A percentile compares a stretch with the other conserved stretches of the same genome.
Evolutionary conservation across 805 yeast genomes (phyloP).

Genomic region (Candida multigemmis): DNA sequence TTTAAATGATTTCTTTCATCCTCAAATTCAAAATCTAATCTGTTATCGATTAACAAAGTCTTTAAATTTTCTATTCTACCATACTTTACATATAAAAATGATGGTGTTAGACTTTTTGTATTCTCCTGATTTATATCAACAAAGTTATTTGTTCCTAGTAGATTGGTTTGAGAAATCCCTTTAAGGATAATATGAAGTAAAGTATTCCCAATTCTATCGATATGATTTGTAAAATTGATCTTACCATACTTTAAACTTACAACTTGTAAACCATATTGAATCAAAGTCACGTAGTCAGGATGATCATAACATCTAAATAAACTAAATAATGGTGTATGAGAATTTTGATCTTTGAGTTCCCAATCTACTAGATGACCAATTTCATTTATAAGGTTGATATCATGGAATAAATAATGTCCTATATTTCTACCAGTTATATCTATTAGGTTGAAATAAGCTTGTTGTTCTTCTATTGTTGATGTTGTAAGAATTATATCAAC

Average conservation of each 20-base stretch:
- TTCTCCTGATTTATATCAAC: constrained; percentile 52
- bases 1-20: constrained; percentile 24
- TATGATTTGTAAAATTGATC: constrained; percentile 51
- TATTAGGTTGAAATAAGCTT: constrained; percentile 35
- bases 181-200: constrained; percentile 62
- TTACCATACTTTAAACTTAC: constrained; percentile 31
- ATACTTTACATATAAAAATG: constrained; percentile 63
- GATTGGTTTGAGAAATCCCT: constrained; percentile 25
- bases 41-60: constrained; percentile 37
- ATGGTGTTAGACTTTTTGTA: constrained; percentile 51
- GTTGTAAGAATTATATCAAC: constrained; percentile 28
- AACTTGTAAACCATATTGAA: constrained; percentile 35
- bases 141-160: constrained; percentile 19
- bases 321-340: constrained; percentile 73
- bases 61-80: constrained; percentile 53
- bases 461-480: constrained; percentile 37
- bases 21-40: constrained; percentile 30
- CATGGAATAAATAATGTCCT: constrained; percentile 68
- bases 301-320: constrained; percentile 78
- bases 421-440: constrained; percentile 52
- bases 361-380: constrained; percentile 63
- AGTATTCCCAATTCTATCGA: constrained; percentile 68
- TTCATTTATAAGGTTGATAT: constrained; percentile 36
- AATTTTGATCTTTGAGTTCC: constrained; percentile 52
- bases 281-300: constrained; percentile 42